Conservation (phyloP, 805 yeast species). For the Jamesozyma lodderae region DNA sequence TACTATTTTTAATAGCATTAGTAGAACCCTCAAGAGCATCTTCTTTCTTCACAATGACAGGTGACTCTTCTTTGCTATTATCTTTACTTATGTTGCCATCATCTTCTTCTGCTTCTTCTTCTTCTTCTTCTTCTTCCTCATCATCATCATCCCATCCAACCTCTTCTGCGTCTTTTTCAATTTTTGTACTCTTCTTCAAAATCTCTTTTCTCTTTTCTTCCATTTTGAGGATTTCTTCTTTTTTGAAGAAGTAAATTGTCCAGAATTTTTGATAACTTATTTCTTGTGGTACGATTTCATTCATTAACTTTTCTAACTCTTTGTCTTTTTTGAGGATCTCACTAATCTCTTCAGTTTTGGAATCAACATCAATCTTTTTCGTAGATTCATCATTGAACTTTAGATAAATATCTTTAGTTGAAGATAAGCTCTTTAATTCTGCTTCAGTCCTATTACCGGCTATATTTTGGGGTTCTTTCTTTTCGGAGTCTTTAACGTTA, state of each 20-base stretch:
- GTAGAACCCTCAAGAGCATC: conserved; percentile 5
- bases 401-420: conserved; percentile 39
- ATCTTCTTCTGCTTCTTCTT: conserved; percentile 7
- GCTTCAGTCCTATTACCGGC: conserved; percentile 52
- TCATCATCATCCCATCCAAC: conserved; percentile 33
- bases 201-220: conserved; percentile 61
- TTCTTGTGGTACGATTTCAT: conserved; percentile 56
- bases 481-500: conserved; percentile 22
- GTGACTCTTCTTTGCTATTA: conserved; percentile 7
- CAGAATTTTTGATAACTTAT: conserved; percentile 59
- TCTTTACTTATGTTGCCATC: conserved; percentile 1
- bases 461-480: conserved; percentile 19
- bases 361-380: conserved; percentile 20
- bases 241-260: conserved; percentile 56
- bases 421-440: conserved; percentile 47
- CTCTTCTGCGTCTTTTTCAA: conserved; percentile 31
- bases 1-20: not conserved
- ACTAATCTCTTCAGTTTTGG: conserved; percentile 43
- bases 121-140: conserved; percentile 12
- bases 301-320: conserved; percentile 47
- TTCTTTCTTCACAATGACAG: conserved; percentile 13
- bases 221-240: conserved; percentile 44
- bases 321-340: conserved; percentile 39
- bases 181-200: conserved; percentile 33
- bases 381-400: not conserved